Evolutionary conservation across 371 early-diverging fungal species (phyloP), one percentile per base, ranked within the genome.

Genomic region (Homolaphlyctis polyrhiza): DNA sequence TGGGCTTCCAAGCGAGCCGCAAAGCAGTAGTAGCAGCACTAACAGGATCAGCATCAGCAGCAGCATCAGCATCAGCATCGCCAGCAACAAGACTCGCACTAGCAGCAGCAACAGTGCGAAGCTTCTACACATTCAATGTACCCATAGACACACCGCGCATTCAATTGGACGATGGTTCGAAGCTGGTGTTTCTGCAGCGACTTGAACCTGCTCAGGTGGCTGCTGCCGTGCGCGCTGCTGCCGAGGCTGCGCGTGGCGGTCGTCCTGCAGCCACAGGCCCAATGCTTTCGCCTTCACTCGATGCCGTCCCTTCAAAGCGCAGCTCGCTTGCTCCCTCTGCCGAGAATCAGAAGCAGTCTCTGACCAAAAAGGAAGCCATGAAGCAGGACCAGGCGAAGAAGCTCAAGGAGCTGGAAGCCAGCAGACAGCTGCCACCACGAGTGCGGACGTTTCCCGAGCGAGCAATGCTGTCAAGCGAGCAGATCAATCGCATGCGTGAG

Each of bases 141-240:
- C 77, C 77, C 18, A 67, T 49, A n/a, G 63, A 70, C 61, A 74
- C 80, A 29, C 63, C 65, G 13, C 66, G 75, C 23, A 50, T 70
- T 23, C 36, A 51, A 18, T 71, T 80, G 27, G 75, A 77, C 59
- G 80, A 80, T 61, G 80, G 80, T 33, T 64, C 65, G 34, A 57
- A 51, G 2, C 67, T 80, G 30, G 72, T 75, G 58, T 55, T 58
- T 57, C 65, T 67, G 21, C 47, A 58, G n/a, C n/a, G n/a, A n/a
- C n/a, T n/a, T n/a, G n/a, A n/a, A n/a, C n/a, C n/a, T n/a, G n/a
- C n/a, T n/a, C n/a, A n/a, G n/a, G n/a, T n/a, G n/a, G n/a, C n/a
- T n/a, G n/a, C n/a, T n/a, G n/a, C n/a, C n/a, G n/a, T n/a, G n/a
- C n/a, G n/a, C n/a, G n/a, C n/a, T n/a, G n/a, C n/a, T n/a, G n/a